A percentile compares a stretch with the other conserved stretches of the same genome.
Conservation (phyloP, 768 basidiomycete species). For the Coprinopsis cinerea region DNA sequence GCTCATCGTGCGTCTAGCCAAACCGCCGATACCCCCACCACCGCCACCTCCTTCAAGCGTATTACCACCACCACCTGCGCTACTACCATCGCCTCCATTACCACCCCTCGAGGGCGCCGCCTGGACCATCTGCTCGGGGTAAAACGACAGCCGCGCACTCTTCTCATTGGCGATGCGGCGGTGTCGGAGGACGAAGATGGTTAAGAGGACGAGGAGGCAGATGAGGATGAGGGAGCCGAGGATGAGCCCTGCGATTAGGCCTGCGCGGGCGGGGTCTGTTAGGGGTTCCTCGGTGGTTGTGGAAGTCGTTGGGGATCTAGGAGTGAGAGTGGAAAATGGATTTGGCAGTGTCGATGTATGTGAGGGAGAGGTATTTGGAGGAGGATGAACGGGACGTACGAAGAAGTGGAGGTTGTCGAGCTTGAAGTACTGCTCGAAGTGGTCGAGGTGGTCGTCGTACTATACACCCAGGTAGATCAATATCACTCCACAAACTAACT, state of each 20-base stretch:
- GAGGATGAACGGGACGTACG: constrained; percentile 3
- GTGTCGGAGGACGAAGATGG: neutral
- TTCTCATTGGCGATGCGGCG: neutral
- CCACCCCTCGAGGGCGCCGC: neutral
- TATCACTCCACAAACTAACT: too few relatives aligned
- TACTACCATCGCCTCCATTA: too few relatives aligned
- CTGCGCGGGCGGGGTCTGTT: neutral
- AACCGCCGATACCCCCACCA: too few relatives aligned
- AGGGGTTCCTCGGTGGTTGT: neutral
- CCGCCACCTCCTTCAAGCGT: too few relatives aligned
- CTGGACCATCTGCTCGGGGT: constrained; percentile 6
- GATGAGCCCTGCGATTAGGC: constrained; percentile 1
- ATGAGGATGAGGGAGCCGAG: constrained; percentile 5
- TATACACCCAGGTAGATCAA: neutral
- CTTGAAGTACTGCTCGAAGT: neutral
- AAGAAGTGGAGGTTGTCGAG: neutral
- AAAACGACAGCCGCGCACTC: constrained; percentile 1
- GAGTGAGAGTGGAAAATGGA: too few relatives aligned
- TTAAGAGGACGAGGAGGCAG: neutral
- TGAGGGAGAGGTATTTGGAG: neutral
- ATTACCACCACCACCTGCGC: too few relatives aligned
- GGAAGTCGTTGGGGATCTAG: too few relatives aligned
- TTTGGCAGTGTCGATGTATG: too few relatives aligned
- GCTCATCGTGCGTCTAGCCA: too few relatives aligned
- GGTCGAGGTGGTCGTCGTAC: neutral